Conservation (phyloP, 129 eudicot species). For the Pseudognaphalium luteoalbum region DNA sequence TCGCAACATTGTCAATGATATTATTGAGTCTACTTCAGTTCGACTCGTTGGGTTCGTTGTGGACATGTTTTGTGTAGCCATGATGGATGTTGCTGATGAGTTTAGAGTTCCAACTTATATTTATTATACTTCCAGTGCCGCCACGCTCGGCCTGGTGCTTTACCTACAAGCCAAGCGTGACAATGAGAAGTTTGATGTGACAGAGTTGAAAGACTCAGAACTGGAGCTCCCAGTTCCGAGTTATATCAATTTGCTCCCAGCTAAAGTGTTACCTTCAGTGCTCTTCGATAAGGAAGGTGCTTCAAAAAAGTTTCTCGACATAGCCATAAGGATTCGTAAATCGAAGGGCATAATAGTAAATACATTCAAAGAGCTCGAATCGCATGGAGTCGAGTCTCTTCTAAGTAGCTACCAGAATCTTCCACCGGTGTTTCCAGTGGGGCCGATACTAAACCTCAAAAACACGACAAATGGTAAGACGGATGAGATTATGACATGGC, state of each 20-base stretch:
- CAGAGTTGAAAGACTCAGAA: slow-evolving; percentile 22
- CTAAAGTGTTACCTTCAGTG: slow-evolving; percentile 21
- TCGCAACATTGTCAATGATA: background rate
- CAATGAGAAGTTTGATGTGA: slow-evolving; percentile 2
- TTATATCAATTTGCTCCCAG: slow-evolving; percentile 21
- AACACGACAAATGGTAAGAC: no score
- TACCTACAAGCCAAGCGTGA: slow-evolving; percentile 9
- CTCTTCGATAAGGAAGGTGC: slow-evolving; percentile 1
- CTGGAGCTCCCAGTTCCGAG: slow-evolving; percentile 17
- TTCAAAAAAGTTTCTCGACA: background rate
- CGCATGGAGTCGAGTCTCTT: slow-evolving; percentile 4
- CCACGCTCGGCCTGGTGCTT: slow-evolving; percentile 25
- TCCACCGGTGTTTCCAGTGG: slow-evolving; percentile 17
- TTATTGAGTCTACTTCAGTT: background rate
- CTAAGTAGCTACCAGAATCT: background rate
- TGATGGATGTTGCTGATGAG: slow-evolving; percentile 40
- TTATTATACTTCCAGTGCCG: slow-evolving; percentile 30
- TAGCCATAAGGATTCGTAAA: slow-evolving; percentile 24
- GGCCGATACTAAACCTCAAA: slow-evolving; percentile 5
- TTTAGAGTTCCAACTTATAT: slow-evolving; percentile 25
- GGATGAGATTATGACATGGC: no score
- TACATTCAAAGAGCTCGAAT: slow-evolving; percentile 34
- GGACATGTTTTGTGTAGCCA: slow-evolving; percentile 27
- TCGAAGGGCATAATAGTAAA: slow-evolving; percentile 37
- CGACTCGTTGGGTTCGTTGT: slow-evolving; percentile 25